Evolutionary conservation across 148 eudicot species (phyloP), one percentile per base, ranked within the genome.

Genomic region (Camellia lanceoleosa): DNA sequence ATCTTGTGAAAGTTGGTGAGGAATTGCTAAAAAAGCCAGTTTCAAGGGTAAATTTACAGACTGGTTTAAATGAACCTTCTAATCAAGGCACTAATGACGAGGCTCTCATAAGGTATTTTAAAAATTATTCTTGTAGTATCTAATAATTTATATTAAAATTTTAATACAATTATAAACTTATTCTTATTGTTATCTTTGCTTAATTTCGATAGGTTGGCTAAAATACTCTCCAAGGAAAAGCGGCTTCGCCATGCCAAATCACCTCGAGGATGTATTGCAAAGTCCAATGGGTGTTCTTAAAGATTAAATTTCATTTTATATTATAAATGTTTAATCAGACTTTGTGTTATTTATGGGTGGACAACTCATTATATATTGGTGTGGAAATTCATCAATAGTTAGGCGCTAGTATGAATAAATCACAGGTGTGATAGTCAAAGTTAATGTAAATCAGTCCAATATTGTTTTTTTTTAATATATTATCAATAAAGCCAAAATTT

Each of bases 1-100:
- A 68, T 68, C 85, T 86, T 3, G 92, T 86, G 41, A 76, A 79
- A 51, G 66, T 83, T 56, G 92, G 92, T 0, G 85, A 88, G 44
- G 58, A 66, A 1, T 75, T 86, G 77, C 41, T 89, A 47, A 78
- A 81, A 77, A 86, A 86, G 49, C 82, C 77, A 10, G 85, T 85
- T 79, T 68, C 85, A 4, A 79, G 80, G 71, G 82, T 87, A n/a
- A 87, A 85, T 20, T 77, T 83, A 55, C 78, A 51, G 2, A 79
- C 82, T 5, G 88, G 88, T 10, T 5, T 51, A 1, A 69, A 14
- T 12, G 89, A 85, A 70, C 84, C 88, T 20, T 41, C 70, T 12
- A 79, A 80, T 59, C 44, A 78, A 2, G 73, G 61, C 10, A 87
- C 84, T 2, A 88, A 88, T 47, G 87, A 82, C 18, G 81, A 85